A percentile compares a stretch with the other conserved stretches of the same genome.
Conservation (phyloP, 352 stramenopile species). For the Thalassiosira hispida region DNA sequence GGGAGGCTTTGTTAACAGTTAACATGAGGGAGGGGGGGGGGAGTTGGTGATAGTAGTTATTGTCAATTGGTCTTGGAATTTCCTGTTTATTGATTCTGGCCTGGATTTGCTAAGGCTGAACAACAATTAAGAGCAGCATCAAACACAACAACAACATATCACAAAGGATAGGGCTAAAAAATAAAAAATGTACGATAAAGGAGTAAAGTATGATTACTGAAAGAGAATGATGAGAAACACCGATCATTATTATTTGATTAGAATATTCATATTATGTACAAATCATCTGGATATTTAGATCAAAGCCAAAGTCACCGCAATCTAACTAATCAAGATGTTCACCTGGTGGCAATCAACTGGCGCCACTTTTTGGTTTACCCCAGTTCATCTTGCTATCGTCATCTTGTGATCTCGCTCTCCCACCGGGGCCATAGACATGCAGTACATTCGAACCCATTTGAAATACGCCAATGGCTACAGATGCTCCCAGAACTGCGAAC, state of each 20-base stretch:
- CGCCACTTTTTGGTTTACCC: constrained; percentile 11
- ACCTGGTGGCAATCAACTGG: neutral
- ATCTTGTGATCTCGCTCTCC: too few species aligned
- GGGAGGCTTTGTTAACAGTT: neutral
- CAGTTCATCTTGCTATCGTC: constrained; percentile 17
- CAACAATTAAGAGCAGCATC: too few species aligned
- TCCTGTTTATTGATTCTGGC: neutral
- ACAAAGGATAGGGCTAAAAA: neutral
- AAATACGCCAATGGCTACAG: constrained; percentile 34
- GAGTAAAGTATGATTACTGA: neutral
- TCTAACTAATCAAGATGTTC: neutral
- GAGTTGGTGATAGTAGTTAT: neutral
- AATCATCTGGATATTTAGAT: neutral
- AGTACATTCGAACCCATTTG: constrained; percentile 38
- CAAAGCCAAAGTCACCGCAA: too few species aligned
- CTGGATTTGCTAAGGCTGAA: too few species aligned
- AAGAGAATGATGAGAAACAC: neutral
- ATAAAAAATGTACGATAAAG: neutral
- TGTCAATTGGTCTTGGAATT: neutral
- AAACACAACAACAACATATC: neutral
- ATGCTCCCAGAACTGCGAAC: constrained; percentile 41
- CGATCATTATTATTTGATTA: neutral
- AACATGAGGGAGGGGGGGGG: neutral
- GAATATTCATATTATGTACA: neutral
- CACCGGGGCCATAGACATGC: too few species aligned